These are phyloP conservation scores for Penicillium daleae DNA, from an alignment of 495 filamentous ascomycete species.

Conservation along the genomic window DNA sequence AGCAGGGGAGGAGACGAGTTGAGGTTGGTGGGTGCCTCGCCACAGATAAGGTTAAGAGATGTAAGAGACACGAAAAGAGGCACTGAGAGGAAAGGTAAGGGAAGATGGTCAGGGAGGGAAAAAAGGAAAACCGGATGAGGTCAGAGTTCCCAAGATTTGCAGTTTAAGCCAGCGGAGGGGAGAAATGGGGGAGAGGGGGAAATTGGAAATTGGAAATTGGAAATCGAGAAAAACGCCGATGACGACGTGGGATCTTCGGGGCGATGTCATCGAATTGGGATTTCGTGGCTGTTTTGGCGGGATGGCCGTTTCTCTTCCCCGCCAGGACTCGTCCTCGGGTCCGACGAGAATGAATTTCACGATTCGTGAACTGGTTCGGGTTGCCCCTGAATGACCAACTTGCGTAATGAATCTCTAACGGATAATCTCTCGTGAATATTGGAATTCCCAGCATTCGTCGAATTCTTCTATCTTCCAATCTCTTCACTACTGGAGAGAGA, in stretches of 20 bases:
- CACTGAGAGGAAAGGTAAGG: background rate
- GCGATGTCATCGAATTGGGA: conserved; percentile 38
- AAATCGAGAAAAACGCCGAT: conserved; percentile 28
- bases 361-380: background rate
- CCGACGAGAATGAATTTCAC: no score
- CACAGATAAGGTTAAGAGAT: background rate
- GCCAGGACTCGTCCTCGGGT: no score
- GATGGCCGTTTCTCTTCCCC: background rate
- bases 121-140: conserved; percentile 2
- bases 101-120: background rate
- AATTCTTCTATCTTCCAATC: no score
- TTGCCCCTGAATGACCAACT: background rate
- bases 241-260: conserved; percentile 26
- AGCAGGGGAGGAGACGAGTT: background rate
- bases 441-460: background rate
- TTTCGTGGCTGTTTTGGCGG: conserved; percentile 13
- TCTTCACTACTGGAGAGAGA: no score
- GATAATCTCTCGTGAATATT: background rate
- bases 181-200: conserved; percentile 8
- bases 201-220: no score
- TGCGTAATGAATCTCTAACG: background rate
- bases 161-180: background rate
- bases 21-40: no score
- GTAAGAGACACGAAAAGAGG: background rate
- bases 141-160: conserved; percentile 4